Base-by-base conservation (phyloP, 495 filamentous ascomycete genomes). In the Hypoxylon rickii region DNA sequence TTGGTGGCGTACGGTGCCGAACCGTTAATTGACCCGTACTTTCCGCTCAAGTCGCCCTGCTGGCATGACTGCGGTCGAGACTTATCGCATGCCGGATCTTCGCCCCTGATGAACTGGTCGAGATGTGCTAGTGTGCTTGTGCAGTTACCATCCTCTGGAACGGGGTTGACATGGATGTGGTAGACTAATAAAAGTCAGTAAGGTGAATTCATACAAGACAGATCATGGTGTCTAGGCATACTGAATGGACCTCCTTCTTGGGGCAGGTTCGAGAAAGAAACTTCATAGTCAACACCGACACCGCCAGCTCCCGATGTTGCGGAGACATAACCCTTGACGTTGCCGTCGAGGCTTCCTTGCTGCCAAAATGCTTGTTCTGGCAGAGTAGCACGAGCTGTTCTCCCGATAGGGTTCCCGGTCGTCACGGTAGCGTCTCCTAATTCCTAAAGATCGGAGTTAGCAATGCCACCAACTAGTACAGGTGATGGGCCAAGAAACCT, bases 21-120 rank as follows among this genome's bases (percentile, higher is more conserved):
- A 36, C 76, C 38, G 46, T 51, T 76, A 66, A 92, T 84, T 36
- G 76, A 78, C 45, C 87, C 89, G 63, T 91, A 80, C 77, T 96
- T 96, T 63, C 92, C 92, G 58, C 82, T 79, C 44, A 96, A 72
- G 71, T 96, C 92, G 54, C 92, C 92, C 19, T 89, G 83, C 70
- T 95, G 84, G 76, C 92, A 96, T 0, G 84, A 87, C 55, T 82
- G 63, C 6, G 89, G 87, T 20, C 73, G 63, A 7, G 66, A 68
- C 7, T 73, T 34, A 71, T 93, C 77, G 72, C 92, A 96, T 6
- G 79, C 57, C 32, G 85, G 77, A 12, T 67, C 67, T 68, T 92
- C 83, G 47, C 84, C 84, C 51, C 88, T 84, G 38, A 76, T 70
- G 55, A 64, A 74, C 54, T 76, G 76, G 51, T 80, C 75, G 6